A percentile compares a stretch with the other conserved stretches of the same genome.
Conservation (phyloP, 179 eudicot genomes). For the Silene noctiflora region DNA sequence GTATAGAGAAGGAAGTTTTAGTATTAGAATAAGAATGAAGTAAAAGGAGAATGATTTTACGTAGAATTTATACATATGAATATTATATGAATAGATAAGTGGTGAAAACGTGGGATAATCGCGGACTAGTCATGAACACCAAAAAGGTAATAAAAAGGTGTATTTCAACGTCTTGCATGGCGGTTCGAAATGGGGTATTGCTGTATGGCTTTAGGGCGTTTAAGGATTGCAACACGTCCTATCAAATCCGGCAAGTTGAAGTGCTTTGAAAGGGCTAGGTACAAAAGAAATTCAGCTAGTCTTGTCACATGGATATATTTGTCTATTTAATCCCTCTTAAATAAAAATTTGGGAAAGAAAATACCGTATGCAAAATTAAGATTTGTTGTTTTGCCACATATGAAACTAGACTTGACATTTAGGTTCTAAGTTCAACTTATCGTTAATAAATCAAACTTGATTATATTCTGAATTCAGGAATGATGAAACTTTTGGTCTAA, state of each 20-base stretch:
- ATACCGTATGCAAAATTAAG: no score
- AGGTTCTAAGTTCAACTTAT: no score
- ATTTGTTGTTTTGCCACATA: no score
- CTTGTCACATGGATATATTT: no score
- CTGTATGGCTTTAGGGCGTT: slow-evolving; percentile 3
- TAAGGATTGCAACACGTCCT: neutral
- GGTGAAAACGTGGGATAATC: slow-evolving; percentile 34
- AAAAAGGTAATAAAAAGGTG: neutral
- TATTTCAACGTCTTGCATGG: slow-evolving; percentile 17
- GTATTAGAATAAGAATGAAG: neutral
- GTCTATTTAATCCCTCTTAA: no score
- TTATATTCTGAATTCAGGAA: no score
- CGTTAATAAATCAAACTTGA: no score
- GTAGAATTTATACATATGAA: neutral
- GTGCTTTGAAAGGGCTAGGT: no score
- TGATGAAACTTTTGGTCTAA: no score
- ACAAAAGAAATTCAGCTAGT: no score
- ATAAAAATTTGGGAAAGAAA: no score
- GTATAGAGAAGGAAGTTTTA: neutral
- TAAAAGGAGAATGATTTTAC: neutral
- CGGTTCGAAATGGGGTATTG: neutral
- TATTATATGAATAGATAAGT: neutral
- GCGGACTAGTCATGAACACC: slow-evolving; percentile 13
- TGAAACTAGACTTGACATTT: no score
- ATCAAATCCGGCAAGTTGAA: neutral